These are phyloP conservation scores for Trichophyton equinum DNA, from an alignment of 2,329 filamentous ascomycete species.

Conservation along the genomic window DNA sequence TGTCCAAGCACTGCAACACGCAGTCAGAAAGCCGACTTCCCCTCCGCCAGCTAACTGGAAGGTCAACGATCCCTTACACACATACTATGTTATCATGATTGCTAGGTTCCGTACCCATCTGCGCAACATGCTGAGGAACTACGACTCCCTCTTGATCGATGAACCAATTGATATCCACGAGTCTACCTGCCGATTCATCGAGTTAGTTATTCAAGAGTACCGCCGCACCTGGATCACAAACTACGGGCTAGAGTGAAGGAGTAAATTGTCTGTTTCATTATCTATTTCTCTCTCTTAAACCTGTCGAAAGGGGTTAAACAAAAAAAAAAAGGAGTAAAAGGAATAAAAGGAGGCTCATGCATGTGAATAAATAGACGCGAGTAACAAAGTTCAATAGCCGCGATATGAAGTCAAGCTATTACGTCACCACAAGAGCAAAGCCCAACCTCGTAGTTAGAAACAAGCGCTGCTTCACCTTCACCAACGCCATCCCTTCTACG, in stretches of 20 bases:
- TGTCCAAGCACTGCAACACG: constrained; percentile 7
- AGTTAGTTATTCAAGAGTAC: constrained; percentile 12
- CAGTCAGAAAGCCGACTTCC: constrained; percentile 6
- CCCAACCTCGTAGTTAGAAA: neutral
- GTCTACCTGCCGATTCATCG: constrained; percentile 7
- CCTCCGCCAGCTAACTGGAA: constrained; percentile 13
- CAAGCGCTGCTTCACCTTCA: neutral
- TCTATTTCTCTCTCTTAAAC: too few species aligned
- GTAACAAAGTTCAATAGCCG: neutral
- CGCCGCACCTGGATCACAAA: constrained; percentile 13
- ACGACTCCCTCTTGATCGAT: neutral
- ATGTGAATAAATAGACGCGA: neutral
- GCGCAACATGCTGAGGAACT: constrained; percentile 1
- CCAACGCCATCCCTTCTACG: neutral
- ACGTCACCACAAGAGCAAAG: neutral
- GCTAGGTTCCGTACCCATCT: constrained; percentile 11
- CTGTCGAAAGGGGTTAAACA: too few species aligned
- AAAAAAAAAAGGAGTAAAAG: neutral
- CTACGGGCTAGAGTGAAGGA: constrained; percentile 6
- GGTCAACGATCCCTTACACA: constrained; percentile 10
- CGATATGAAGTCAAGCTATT: neutral
- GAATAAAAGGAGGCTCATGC: neutral
- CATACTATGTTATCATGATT: constrained; percentile 14
- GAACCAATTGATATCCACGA: constrained; percentile 2
- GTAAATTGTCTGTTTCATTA: too few species aligned